phyloP scores from a whole-genome alignment of 305 asterid genomes.

The Fraxinus ornus region DNA sequence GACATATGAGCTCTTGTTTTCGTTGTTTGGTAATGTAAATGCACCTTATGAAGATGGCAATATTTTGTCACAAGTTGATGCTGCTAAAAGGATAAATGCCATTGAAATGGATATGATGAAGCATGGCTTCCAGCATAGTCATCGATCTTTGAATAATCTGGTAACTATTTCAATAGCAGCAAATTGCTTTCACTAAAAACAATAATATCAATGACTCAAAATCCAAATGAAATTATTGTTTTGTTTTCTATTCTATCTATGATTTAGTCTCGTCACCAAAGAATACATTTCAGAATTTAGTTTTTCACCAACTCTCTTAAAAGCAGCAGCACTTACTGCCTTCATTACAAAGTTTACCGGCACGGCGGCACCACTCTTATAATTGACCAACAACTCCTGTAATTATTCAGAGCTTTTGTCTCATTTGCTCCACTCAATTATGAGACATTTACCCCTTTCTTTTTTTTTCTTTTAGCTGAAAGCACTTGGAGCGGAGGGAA shows the following conservation, averaged over 20 bases:
- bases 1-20: conserved; percentile 73
- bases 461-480: conserved; percentile 42
- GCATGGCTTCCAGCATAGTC: conserved; percentile 75
- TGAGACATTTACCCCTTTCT: conserved; percentile 25
- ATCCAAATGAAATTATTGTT: background rate
- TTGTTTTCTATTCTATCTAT: background rate
- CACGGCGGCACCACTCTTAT: background rate
- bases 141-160: conserved; percentile 59
- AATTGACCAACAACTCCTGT: background rate
- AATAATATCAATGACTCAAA: background rate
- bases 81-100: conserved; percentile 61
- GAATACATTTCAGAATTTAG: background rate
- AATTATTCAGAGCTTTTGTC: background rate
- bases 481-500: conserved; percentile 83
- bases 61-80: conserved; percentile 61
- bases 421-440: conserved; percentile 9
- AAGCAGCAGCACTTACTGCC: background rate
- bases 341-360: background rate
- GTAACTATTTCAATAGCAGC: conserved; percentile 38
- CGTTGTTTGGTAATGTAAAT: conserved; percentile 77
- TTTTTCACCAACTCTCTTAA: background rate
- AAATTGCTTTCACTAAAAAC: background rate
- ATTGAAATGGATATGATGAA: conserved; percentile 81
- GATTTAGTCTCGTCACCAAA: background rate
- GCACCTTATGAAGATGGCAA: conserved; percentile 71